phyloP scores from a whole-genome alignment of 176 grass and related monocot species.

The Triticum timopheevii region DNA sequence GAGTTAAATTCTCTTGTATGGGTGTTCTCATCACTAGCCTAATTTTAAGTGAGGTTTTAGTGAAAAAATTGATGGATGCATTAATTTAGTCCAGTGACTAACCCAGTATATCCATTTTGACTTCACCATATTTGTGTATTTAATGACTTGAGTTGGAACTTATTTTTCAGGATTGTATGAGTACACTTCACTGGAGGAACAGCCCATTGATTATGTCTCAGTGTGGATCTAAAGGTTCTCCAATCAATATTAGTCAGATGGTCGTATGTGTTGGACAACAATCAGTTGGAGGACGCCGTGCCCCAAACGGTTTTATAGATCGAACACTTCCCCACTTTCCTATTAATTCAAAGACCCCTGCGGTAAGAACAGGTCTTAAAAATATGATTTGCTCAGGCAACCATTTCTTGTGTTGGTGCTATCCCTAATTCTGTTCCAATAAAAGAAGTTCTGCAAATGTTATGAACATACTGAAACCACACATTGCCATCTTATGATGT shows the following conservation, averaged over 20 bases:
- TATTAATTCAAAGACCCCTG: constrained; percentile 86
- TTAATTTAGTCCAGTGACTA: constrained; percentile 21
- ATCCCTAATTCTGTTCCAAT: constrained; percentile 6
- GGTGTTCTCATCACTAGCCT: neutral
- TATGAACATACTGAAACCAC: too few species aligned
- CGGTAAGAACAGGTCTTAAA: constrained; percentile 59
- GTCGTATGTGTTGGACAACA: constrained; percentile 95
- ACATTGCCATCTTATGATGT: too few species aligned
- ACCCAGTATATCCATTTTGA: constrained; percentile 8
- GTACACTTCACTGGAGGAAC: constrained; percentile 87
- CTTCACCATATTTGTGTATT: constrained; percentile 14
- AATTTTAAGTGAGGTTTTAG: neutral
- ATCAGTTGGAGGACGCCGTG: constrained; percentile 91
- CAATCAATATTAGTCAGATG: constrained; percentile 98
- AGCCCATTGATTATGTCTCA: constrained; percentile 98
- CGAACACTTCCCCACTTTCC: constrained; percentile 97
- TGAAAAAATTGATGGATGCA: constrained; percentile 12
- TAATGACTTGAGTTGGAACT: constrained; percentile 12
- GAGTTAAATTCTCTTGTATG: constrained; percentile 5
- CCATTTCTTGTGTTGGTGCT: neutral
- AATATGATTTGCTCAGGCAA: constrained; percentile 34
- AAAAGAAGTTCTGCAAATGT: neutral
- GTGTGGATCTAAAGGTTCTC: constrained; percentile 98
- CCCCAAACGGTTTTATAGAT: constrained; percentile 88
- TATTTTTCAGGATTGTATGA: constrained; percentile 75